Base-by-base conservation (phyloP, 2,329 filamentous ascomycete species). In the Eutypella sp. region DNA sequence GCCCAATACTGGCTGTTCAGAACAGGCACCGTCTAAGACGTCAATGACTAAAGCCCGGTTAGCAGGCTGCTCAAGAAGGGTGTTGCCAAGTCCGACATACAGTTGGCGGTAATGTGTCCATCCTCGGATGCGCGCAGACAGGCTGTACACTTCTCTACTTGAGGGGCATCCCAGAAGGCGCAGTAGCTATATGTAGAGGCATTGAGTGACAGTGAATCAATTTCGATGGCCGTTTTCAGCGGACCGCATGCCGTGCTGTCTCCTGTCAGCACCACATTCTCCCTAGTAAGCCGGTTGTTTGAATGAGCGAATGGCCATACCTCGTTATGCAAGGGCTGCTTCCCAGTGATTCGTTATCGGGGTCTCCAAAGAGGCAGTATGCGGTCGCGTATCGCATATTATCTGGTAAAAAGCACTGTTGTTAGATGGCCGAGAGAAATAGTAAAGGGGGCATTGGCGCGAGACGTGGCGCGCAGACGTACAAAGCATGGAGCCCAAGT, bases 351-450 rank as follows among this genome's bases (percentile, higher is more conserved):
- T n/a, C n/a, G n/a, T n/a, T n/a, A n/a, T n/a, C n/a, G n/a, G n/a
- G n/a, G n/a, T 67, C 57, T 10, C 69, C 52, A 1, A 72, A 84
- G 1, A 84, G 54, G 55, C 81, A 85, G 54, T 73, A 73, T 2
- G 74, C 75, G 2, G 75, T 52, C 5, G 77, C 69, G 55, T 73
- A 82, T 57, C 81, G 71, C 43, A 82, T 52, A 52, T 84, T 84
- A 51, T 82, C 79, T 82, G 33, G 4, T 37, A 1, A 18, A 18
- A 23, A 42, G 15, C 8, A 27, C 22, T 5, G 51, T 58, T 23
- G 55, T 61, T 47, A 57, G 42, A 45, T 27, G 29, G 29, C 23
- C 11, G 20, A 27, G n/a, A 39, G 19, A 13, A 15, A 42, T 38
- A 45, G 49, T 33, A 41, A 44, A 16, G 23, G 7, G 13, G 22